Evolutionary conservation across 129 eudicot species (phyloP).

Genomic region (Mikania micrantha): DNA sequence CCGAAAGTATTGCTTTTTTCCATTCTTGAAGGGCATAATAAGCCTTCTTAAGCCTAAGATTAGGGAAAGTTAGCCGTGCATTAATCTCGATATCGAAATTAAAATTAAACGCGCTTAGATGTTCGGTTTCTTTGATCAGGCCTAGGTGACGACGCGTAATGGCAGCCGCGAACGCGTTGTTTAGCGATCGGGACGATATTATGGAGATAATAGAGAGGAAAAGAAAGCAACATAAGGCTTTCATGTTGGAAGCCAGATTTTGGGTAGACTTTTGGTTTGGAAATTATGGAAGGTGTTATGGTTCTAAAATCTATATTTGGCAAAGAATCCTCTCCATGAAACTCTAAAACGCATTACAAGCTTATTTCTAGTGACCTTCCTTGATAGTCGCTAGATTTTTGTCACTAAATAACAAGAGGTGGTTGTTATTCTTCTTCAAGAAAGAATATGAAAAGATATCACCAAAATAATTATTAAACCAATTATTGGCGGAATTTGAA

Average conservation of each 20-base stretch:
- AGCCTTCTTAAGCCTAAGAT: constrained; percentile 44
- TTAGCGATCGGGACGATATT: constrained; percentile 10
- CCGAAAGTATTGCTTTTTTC: constrained; percentile 52
- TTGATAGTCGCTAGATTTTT: background rate
- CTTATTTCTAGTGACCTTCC: background rate
- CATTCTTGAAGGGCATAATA: constrained; percentile 60
- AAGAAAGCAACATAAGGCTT: constrained; percentile 32
- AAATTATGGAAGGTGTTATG: constrained; percentile 12
- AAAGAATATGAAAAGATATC: background rate
- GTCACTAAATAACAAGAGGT: background rate
- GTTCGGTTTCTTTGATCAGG: constrained; percentile 12
- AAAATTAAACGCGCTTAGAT: background rate
- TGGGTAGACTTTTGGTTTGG: constrained; percentile 11
- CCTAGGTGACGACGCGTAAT: constrained; percentile 35
- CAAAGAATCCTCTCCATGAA: constrained; percentile 3
- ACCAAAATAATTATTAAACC: background rate
- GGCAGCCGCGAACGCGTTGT: constrained; percentile 23
- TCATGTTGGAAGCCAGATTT: constrained; percentile 31
- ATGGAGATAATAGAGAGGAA: constrained; percentile 16
- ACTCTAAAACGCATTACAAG: background rate
- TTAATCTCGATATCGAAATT: constrained; percentile 20
- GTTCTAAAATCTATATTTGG: constrained; percentile 16
- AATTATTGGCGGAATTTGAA: no score
- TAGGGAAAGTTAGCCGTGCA: constrained; percentile 26
- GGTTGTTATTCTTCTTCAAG: background rate